phyloP scores from a whole-genome alignment of 2,329 filamentous ascomycete species.

The Ophiostoma pallidulum region DNA sequence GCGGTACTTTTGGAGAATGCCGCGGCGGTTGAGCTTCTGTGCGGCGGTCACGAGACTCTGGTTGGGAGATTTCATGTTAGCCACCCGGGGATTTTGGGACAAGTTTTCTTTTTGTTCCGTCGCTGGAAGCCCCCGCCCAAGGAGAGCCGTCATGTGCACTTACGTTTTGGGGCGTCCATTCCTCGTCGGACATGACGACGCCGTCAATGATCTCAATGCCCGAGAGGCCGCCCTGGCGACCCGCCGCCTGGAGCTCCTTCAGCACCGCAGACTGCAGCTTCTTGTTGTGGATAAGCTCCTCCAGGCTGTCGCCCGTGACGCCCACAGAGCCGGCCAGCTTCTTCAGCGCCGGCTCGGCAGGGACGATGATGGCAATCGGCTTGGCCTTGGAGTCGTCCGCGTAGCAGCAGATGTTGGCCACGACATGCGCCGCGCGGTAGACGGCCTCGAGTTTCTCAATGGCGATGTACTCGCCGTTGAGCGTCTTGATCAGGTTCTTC shows the following conservation, averaged over 20 bases:
- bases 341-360: conserved; percentile 45
- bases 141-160: conserved; percentile 28
- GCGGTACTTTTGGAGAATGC: conserved; percentile 52
- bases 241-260: conserved; percentile 53
- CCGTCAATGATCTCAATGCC: conserved; percentile 64
- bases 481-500: conserved; percentile 81
- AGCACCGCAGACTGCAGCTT: conserved; percentile 55
- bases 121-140: not conserved
- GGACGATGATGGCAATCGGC: conserved; percentile 48
- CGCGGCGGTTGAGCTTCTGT: conserved; percentile 63
- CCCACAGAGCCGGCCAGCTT: conserved; percentile 38
- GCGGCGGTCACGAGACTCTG: conserved; percentile 59
- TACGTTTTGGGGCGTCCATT: conserved; percentile 68
- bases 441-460: conserved; percentile 59
- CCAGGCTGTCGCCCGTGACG: conserved; percentile 44
- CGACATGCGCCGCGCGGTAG: conserved; percentile 41
- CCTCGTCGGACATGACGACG: conserved; percentile 61
- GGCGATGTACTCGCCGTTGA: conserved; percentile 75
- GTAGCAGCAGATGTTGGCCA: conserved; percentile 48
- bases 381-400: conserved; percentile 41
- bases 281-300: conserved; percentile 58
- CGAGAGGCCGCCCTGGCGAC: conserved; percentile 51
- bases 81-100: not conserved
- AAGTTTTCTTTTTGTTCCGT: too few relatives aligned
- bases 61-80: not conserved